Percentiles rank a stretch among this genome's conserved stretches.
These are phyloP conservation scores for Alloascoidea africana DNA, from an alignment of 805 yeast species.

Conservation along the genomic window DNA sequence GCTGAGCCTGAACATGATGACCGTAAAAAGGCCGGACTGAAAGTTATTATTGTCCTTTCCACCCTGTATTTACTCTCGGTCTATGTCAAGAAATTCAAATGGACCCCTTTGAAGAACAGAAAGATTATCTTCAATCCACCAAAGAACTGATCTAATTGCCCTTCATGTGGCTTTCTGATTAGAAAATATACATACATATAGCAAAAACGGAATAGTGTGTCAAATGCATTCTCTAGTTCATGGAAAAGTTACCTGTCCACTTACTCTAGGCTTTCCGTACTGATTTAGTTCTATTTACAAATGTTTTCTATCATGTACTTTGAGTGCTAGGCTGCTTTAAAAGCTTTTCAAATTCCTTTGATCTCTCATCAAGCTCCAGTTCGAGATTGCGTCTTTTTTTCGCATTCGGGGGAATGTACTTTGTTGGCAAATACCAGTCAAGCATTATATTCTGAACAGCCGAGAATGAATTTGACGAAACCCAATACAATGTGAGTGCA, in stretches of 20 bases:
- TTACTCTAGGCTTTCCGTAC: too few relatives aligned
- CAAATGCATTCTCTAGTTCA: too few relatives aligned
- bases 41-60: slow-evolving; percentile 71
- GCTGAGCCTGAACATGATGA: slow-evolving; percentile 98
- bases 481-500: slow-evolving; percentile 79
- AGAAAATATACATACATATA: too few relatives aligned
- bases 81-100: slow-evolving; percentile 95
- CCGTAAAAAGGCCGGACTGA: slow-evolving; percentile 91
- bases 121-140: slow-evolving; percentile 90
- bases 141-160: slow-evolving; percentile 50
- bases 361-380: too few relatives aligned
- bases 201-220: too few relatives aligned
- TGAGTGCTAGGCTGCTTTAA: too few relatives aligned
- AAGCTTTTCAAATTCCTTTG: too few relatives aligned
- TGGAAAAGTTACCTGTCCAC: too few relatives aligned
- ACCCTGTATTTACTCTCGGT: slow-evolving; percentile 69
- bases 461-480: slow-evolving; percentile 69
- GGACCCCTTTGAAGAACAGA: slow-evolving; percentile 93
- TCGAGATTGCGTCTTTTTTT: too few relatives aligned
- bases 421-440: slow-evolving; percentile 49
- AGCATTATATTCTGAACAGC: slow-evolving; percentile 58
- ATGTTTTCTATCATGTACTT: too few relatives aligned
- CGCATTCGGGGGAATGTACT: slow-evolving; percentile 31
- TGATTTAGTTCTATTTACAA: too few relatives aligned
- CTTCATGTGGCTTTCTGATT: too few relatives aligned